Percentiles rank a stretch among this genome's conserved stretches.
These are phyloP conservation scores for Fusarium sp. DNA, from an alignment of 2,329 filamentous ascomycete genomes.

Conservation along the genomic window DNA sequence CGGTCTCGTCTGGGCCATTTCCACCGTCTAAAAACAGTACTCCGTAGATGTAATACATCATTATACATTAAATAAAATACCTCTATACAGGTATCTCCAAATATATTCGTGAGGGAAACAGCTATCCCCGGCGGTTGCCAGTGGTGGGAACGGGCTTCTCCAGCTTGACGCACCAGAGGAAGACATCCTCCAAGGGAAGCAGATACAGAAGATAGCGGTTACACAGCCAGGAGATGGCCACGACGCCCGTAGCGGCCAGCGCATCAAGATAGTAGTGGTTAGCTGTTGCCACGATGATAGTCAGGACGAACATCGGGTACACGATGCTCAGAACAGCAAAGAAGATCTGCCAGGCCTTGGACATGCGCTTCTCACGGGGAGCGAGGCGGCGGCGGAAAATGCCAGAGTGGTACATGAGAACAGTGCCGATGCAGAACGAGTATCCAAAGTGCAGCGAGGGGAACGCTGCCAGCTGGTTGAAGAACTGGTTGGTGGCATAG, in stretches of 20 bases:
- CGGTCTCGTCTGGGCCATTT: not conserved
- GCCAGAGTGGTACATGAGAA: conserved; percentile 63
- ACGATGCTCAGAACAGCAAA: conserved; percentile 54
- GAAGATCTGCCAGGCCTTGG: conserved; percentile 43
- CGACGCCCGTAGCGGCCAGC: conserved; percentile 70
- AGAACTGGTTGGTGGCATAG: conserved; percentile 70
- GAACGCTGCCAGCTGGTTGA: conserved; percentile 69
- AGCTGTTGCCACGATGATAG: conserved; percentile 69
- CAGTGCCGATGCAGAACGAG: conserved; percentile 64
- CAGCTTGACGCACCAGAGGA: conserved; percentile 69
- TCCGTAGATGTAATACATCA: not conserved
- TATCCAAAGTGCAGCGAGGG: conserved; percentile 68
- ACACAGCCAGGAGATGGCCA: conserved; percentile 66
- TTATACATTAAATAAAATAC: conserved; percentile 1
- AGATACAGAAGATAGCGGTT: conserved; percentile 67
- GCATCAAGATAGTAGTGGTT: conserved; percentile 75
- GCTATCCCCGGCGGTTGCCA: conserved; percentile 36
- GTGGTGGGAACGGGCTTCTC: conserved; percentile 70
- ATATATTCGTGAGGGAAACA: not conserved
- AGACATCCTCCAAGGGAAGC: conserved; percentile 72
- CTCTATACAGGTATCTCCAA: not conserved
- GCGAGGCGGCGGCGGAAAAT: conserved; percentile 50
- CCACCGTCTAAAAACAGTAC: not conserved
- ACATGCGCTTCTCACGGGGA: conserved; percentile 43
- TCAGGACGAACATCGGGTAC: conserved; percentile 64